These are phyloP conservation scores for Ensete ventricosum DNA, from an alignment of 176 grass and related monocot genomes.

Conservation along the genomic window DNA sequence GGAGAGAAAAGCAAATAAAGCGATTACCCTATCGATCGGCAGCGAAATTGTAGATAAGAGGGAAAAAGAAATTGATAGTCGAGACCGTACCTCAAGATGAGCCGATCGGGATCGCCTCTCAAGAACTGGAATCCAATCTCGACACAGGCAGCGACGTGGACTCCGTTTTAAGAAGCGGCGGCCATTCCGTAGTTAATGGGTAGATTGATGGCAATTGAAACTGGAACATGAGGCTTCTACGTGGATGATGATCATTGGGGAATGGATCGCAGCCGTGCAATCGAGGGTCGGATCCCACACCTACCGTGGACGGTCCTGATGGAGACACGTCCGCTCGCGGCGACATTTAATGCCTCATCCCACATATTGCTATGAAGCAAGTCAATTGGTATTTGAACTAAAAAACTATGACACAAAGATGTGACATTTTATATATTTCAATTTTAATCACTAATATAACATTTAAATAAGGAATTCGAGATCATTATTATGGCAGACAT, in stretches of 20 bases:
- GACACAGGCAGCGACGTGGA: background rate
- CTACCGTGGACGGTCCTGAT: background rate
- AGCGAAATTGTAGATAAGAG: background rate
- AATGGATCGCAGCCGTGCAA: background rate
- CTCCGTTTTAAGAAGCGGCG: background rate
- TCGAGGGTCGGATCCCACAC: background rate
- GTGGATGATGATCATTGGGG: background rate
- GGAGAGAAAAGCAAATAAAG: background rate
- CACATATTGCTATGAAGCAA: too few species aligned
- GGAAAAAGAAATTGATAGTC: background rate
- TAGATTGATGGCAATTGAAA: too few species aligned
- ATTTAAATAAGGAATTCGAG: background rate
- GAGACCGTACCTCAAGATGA: slow-evolving; percentile 9
- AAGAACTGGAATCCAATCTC: background rate
- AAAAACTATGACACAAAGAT: background rate
- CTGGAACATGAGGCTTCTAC: too few species aligned
- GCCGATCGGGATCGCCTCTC: background rate
- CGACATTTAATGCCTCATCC: too few species aligned
- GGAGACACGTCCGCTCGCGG: too few species aligned
- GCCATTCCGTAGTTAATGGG: too few species aligned
- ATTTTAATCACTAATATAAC: background rate
- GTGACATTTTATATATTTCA: background rate
- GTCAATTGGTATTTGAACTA: too few species aligned
- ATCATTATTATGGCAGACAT: background rate
- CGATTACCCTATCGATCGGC: background rate